These are phyloP conservation scores for Arachis stenosperma DNA, from an alignment of 306 rosid genomes.

Conservation along the genomic window DNA sequence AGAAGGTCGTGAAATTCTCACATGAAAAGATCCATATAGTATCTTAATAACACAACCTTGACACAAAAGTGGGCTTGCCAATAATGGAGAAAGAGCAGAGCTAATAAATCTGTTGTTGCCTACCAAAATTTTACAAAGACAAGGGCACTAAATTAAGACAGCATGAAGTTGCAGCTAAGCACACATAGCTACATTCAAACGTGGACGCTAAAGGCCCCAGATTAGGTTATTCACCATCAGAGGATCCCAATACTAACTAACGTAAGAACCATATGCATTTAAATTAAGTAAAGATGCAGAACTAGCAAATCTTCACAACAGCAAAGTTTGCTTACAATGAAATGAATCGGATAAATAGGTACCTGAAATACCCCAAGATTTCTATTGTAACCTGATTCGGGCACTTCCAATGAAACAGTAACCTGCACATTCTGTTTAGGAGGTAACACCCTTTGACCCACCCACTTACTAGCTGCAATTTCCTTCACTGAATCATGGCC, in stretches of 20 bases:
- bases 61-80: neutral
- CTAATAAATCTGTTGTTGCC: neutral
- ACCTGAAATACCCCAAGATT: slow-evolving; percentile 97
- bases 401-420: slow-evolving; percentile 64
- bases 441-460: slow-evolving; percentile 51
- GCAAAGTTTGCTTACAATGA: slow-evolving; percentile 4
- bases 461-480: slow-evolving; percentile 33
- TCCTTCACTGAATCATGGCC: slow-evolving; percentile 42
- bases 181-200: slow-evolving; percentile 10
- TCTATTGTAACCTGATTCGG: slow-evolving; percentile 87
- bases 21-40: no score
- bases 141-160: slow-evolving; percentile 8
- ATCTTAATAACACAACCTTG: slow-evolving; percentile 7
- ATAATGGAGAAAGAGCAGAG: neutral
- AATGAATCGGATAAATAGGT: slow-evolving; percentile 31
- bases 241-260: neutral
- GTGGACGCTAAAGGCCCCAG: slow-evolving; percentile 2
- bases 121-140: neutral
- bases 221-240: slow-evolving; percentile 8
- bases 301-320: slow-evolving; percentile 21
- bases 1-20: no score
- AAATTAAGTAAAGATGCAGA: slow-evolving; percentile 7
- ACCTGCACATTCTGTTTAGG: slow-evolving; percentile 57
- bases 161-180: slow-evolving; percentile 1
- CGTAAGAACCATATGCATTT: slow-evolving; percentile 3